Base-by-base conservation (phyloP, 1,139 yeast genomes). In the Blastobotrys serpentis region DNA sequence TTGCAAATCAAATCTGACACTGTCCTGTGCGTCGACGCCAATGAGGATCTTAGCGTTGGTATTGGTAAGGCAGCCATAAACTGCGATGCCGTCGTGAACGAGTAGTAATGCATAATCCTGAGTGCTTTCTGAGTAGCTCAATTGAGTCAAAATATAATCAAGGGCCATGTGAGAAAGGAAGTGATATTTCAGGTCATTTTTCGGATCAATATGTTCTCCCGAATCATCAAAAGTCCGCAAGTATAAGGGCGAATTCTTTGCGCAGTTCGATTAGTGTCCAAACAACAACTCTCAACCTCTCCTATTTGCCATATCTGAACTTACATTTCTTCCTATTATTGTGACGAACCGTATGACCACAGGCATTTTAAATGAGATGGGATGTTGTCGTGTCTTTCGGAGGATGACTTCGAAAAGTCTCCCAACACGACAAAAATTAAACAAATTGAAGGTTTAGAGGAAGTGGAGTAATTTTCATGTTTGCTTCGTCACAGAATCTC, bases 131-230 rank as follows among this genome's bases (percentile, higher is more conserved):
- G 60, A 44, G 21, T 55, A 55, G 26, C 54, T 56, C 36, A 54
- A 57, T 43, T 65, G 66, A 1, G 63, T 56, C 29, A 60, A 57
- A 7, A 69, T 61, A 46, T 70, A 72, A 57, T 71, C 75, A 30
- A 71, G 61, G 3, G 75, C 66, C 72, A 71, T 70, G 52, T 71
- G 73, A 4, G 74, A 70, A 8, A 71, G 60, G 48, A 70, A 69
- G 47, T 70, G 70, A 55, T 63, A 67, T 41, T 66, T 59, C 17
- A 57, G 51, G 17, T 55, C 56, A n/a, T 48, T 51, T 3, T 52
- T 52, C 7, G 50, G 33, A 34, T 51, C 47, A 11, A 44, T 29
- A 13, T 47, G 36, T 1, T 23, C 41, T 19, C 46, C 46, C 16
- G 34, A 33, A 18, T 39, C 45, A 34, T 56, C 58, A 34, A 56